Evolutionary conservation across 2,329 filamentous ascomycete species (phyloP).

Genomic region (Penicillium sp.): DNA sequence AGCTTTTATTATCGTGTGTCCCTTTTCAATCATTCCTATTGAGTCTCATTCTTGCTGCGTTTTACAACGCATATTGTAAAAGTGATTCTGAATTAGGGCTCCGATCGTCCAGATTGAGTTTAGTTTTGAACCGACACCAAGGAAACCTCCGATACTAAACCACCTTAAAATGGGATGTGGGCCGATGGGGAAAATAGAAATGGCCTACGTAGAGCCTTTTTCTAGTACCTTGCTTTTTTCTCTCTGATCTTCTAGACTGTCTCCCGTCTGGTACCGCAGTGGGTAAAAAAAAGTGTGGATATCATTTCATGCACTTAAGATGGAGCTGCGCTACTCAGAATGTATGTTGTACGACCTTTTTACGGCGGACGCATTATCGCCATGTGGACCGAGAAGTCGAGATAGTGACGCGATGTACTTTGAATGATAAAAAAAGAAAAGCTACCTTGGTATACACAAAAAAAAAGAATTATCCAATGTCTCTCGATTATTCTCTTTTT

Average conservation of each 20-base stretch:
- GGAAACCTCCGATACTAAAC: slow-evolving; percentile 1
- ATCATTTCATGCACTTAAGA: neutral
- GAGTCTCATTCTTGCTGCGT: too few relatives aligned
- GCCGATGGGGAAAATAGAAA: neutral
- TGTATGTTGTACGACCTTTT: neutral
- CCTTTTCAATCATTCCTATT: neutral
- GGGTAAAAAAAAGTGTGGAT: neutral
- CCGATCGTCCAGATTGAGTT: slow-evolving; percentile 7
- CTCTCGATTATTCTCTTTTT: slow-evolving; percentile 4
- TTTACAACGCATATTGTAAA: too few relatives aligned
- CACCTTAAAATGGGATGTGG: slow-evolving; percentile 11
- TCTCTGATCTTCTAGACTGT: slow-evolving; percentile 20
- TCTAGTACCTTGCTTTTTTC: neutral
- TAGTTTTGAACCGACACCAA: neutral
- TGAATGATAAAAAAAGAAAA: slow-evolving; percentile 5
- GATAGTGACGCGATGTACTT: slow-evolving; percentile 1
- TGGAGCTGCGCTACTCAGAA: too few relatives aligned
- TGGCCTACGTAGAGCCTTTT: neutral
- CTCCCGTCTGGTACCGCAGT: slow-evolving; percentile 13
- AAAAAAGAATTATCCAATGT: slow-evolving; percentile 10
- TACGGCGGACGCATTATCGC: neutral
- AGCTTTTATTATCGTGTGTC: neutral
- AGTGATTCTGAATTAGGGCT: neutral
- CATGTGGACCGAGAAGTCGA: neutral
- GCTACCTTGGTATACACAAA: slow-evolving; percentile 10